Evolutionary conservation across 345 rosid species (phyloP), one percentile per base, ranked within the genome.

Genomic region (Lepidium aucheri): DNA sequence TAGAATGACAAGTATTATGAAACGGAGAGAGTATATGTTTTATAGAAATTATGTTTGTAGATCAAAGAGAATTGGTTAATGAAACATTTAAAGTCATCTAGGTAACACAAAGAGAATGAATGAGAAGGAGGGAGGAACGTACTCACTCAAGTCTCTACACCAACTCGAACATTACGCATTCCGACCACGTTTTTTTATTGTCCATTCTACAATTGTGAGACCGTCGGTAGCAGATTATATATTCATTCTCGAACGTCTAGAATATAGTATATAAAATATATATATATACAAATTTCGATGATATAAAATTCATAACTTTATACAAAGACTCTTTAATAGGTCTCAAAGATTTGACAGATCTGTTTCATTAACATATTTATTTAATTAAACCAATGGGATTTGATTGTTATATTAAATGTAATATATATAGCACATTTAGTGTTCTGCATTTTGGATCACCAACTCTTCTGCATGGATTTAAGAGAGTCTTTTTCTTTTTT

Each of bases 201-300:
- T 20, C 7, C 26, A 35, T 32, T 20, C 45, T n/a, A 28, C 3
- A 6, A 12, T 49, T 26, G 34, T 9, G 4, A 28, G 26, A 71
- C 64, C 69, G 75, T 71, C 75, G 69, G 75, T 71, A 69, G 63
- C 18, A 45, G 69, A 54, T 51, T 63, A n/a, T n/a, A n/a, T 63
- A 54, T 45, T 28, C 1, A 28, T 28, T 28, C 32, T 28, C 32
- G 5, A 26, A 26, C 30, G 30, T 26, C 1, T 26, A 4, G 1
- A 20, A 20, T 20, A 20, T 0, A 26, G 2, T 4, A 26, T 4
- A 5, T 4, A 26, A 26, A 26, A 9, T 53, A 53, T 26, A 8
- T 2, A n/a, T n/a, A n/a, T 20, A 24, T 24, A 24, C 26, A 24
- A 1, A 24, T 44, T 53, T 61, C 34, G 3, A 43, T 44, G 11